These are phyloP conservation scores for Stentor coeruleus DNA, from an alignment of 73 alveolate species.

Conservation along the genomic window DNA sequence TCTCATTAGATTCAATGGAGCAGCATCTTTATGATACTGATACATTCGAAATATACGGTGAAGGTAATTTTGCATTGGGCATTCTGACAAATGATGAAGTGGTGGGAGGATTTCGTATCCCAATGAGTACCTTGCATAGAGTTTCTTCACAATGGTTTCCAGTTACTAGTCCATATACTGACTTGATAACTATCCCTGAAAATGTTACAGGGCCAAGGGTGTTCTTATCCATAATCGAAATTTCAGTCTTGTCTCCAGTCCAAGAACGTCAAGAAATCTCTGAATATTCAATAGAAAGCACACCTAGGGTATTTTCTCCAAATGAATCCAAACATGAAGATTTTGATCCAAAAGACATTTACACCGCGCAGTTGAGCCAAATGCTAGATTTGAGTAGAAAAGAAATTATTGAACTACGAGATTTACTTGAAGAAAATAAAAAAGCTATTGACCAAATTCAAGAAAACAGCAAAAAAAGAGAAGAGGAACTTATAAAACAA, in stretches of 20 bases:
- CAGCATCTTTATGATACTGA: slow-evolving; percentile 10
- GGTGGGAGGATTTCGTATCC: not conserved
- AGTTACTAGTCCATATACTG: not conserved
- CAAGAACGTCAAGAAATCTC: slow-evolving; percentile 8
- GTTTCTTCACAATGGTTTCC: not conserved
- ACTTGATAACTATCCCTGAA: not conserved
- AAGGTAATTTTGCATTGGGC: slow-evolving; percentile 20
- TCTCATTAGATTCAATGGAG: slow-evolving; percentile 24
- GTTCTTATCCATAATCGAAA: not conserved
- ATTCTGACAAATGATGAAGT: not conserved
- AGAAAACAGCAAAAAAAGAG: not conserved
- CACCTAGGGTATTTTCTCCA: slow-evolving; percentile 9
- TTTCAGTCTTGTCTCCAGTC: slow-evolving; percentile 17
- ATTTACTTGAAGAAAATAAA: not conserved
- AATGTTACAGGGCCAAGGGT: not conserved
- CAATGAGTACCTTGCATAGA: not conserved
- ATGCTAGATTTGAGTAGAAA: not conserved
- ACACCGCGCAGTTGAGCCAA: not conserved
- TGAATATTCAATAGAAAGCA: not conserved
- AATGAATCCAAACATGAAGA: not conserved
- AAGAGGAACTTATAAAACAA: not conserved
- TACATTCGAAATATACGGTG: slow-evolving; percentile 18
- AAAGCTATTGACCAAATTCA: not conserved
- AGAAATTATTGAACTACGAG: slow-evolving; percentile 5
- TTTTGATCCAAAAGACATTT: slow-evolving; percentile 4